Conservation (phyloP, 2,329 filamentous ascomycete species). For the Calonectria ilicicola region DNA sequence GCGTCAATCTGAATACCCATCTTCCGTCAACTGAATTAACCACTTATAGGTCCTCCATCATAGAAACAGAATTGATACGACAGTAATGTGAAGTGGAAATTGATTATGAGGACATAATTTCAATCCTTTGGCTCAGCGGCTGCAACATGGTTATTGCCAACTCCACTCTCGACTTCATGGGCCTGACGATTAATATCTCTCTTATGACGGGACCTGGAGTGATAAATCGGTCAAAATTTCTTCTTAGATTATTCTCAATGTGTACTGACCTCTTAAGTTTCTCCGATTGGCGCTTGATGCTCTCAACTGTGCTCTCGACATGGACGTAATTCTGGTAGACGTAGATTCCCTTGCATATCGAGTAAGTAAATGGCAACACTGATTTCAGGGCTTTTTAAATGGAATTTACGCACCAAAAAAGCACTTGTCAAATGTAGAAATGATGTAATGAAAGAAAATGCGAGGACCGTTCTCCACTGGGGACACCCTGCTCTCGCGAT, state of each 20-base stretch:
- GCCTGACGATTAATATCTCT: too few relatives aligned
- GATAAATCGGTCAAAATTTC: too few relatives aligned
- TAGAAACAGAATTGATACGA: too few relatives aligned
- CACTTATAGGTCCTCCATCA: neutral
- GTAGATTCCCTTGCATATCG: neutral
- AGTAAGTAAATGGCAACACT: too few relatives aligned
- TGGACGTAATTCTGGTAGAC: neutral
- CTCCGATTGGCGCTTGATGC: neutral
- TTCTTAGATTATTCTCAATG: too few relatives aligned
- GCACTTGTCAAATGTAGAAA: neutral
- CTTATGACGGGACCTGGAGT: too few relatives aligned
- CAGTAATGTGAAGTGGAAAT: too few relatives aligned
- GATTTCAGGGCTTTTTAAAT: too few relatives aligned
- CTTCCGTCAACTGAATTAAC: neutral
- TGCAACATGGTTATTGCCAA: too few relatives aligned
- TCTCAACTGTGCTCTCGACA: neutral
- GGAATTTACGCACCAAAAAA: neutral
- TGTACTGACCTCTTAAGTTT: neutral
- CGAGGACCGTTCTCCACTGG: conserved; percentile 6
- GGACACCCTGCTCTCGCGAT: neutral
- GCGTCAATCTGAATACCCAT: neutral
- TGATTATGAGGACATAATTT: too few relatives aligned
- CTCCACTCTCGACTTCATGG: too few relatives aligned
- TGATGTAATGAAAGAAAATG: neutral
- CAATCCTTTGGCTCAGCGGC: too few relatives aligned